Base-by-base conservation (phyloP, 768 basidiomycete species). In the Podaxis pistillaris region DNA sequence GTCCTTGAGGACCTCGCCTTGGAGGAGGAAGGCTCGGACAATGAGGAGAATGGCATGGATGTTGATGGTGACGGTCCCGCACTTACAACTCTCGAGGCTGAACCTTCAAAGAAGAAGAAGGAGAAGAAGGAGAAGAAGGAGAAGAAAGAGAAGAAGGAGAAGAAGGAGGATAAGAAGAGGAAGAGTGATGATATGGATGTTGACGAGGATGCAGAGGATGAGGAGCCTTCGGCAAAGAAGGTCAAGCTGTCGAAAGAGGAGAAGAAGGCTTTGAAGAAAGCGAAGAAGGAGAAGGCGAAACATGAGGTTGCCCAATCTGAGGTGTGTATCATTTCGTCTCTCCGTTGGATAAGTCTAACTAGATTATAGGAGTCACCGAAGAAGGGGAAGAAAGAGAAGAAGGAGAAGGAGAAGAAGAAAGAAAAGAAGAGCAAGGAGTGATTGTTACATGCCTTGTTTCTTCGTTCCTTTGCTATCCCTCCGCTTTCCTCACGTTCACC, bases 241-340 rank as follows among this genome's bases (percentile, higher is more conserved):
- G 79, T 81, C 62, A 91, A 92, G 78, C 68, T 90, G 53, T 87
- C 87, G 22, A 93, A 92, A 75, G 90, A 92, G 75, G 91, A 93
- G 77, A 91, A 91, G 81, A 92, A 90, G 78, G 88, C 90, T 17
- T 74, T 89, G 72, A 93, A 91, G 75, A 91, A 89, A 75, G 87
- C 86, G 49, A 83, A 91, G 49, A 83, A 91, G 76, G 81, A 84
- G 68, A 78, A 84, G 67, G 82, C 76, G n/a, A 86, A 84, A 72
- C 75, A 70, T 37, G 82, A 81, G 66, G 80, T 75, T 19, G 80
- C 66, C 19, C 78, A 82, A 80, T 44, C 28, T 47, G 65, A 65
- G 65, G 68, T 66, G 60, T 65, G 68, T 66, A 12, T 64, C 62
- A 19, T 44, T 9, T 54, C 26, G 33, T 58, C 54, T 26, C 13